Base-by-base conservation (phyloP, 1,284 basidiomycete species). In the Trichosporon coremiiforme region DNA sequence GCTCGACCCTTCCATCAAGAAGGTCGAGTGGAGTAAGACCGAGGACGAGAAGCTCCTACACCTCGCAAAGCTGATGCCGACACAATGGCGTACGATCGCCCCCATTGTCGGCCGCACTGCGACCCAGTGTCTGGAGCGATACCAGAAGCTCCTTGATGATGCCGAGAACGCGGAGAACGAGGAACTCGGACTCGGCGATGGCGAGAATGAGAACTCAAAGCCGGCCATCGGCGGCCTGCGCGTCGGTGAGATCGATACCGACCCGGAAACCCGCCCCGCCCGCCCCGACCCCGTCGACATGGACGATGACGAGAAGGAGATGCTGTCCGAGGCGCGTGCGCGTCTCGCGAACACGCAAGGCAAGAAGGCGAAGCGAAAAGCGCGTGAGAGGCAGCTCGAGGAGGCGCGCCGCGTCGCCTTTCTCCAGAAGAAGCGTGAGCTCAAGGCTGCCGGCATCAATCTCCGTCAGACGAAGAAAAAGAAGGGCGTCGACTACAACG, bases 291-390 rank as follows among this genome's bases (percentile, higher is more conserved):
- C 97, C 5, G 97, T 99, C 78, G 97, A 99, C 85, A 99, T 99
- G 97, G 97, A 99, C 83, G 97, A 99, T 84, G 97, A 94, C 80
- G 97, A 99, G 84, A 99, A 99, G 90, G 97, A 99, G 84, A 99
- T 99, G 97, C 86, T 99, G 75, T 98, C 95, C 6, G 97, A 99
- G 83, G 97, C 97, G 65, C 90, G 97, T 76, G 97, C 97, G 9
- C 90, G 97, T 85, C 87, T 99, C 55, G 97, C 97, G 65, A 99
- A 99, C 81, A 99, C 97, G 0, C 97, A 99, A 83, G 97, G 97
- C 35, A 99, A 99, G 84, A 99, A 99, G 84, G 97, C 97, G 1
- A 99, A 99, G 84, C 90, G 97, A 75, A 99, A 99, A 85, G 97
- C 95, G 13, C 89, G 97, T 66, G 97, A 99, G 81, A 90, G 95